Conservation (phyloP, 2,329 filamentous ascomycete species). For the Alternaria tenuissima region DNA sequence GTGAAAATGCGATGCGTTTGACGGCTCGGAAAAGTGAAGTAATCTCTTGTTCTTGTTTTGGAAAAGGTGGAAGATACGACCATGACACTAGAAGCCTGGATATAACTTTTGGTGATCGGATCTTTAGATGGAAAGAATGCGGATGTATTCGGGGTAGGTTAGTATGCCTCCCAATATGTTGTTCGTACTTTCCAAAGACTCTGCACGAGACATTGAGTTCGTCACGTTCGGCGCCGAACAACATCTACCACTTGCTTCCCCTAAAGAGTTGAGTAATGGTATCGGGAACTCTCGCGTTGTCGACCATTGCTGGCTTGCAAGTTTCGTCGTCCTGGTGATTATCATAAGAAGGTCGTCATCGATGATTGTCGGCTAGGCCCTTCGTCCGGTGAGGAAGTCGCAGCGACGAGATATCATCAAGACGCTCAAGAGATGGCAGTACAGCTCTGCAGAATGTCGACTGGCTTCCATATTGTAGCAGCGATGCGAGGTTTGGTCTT, state of each 20-base stretch:
- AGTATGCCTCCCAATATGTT: no score
- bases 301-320: constrained; percentile 51
- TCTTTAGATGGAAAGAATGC: background rate
- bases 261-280: constrained; percentile 4
- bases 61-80: background rate
- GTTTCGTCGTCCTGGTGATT: constrained; percentile 54
- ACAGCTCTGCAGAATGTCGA: constrained; percentile 53
- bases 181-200: no score
- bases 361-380: constrained; percentile 47
- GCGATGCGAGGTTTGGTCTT: background rate
- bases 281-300: constrained; percentile 50
- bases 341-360: constrained; percentile 53
- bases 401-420: constrained; percentile 48
- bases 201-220: no score
- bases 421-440: constrained; percentile 54
- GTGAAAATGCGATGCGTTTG: background rate
- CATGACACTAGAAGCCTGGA: background rate
- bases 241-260: no score
- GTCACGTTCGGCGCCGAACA: no score
- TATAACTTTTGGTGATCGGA: no score
- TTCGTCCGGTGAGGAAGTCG: constrained; percentile 39
- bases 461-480: constrained; percentile 52
- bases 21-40: constrained; percentile 14
- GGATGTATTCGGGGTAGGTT: background rate
- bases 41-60: background rate